These are phyloP conservation scores for Alternaria ventricosa DNA, from an alignment of 2,329 filamentous ascomycete genomes.

Conservation along the genomic window DNA sequence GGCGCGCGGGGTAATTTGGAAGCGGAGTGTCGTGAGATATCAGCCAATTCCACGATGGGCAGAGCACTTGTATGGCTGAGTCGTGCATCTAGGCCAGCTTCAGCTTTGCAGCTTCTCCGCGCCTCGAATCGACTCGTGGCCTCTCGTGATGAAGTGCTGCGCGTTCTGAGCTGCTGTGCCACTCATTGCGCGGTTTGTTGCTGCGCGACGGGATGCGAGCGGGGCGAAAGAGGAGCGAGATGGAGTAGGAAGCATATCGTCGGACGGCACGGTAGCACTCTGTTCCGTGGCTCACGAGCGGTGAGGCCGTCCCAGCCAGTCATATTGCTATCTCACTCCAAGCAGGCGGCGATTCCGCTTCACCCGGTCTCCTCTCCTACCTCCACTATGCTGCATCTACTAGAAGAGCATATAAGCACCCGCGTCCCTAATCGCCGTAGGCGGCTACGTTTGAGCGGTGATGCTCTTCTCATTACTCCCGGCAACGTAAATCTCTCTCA, in stretches of 20 bases:
- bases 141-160: slow-evolving; percentile 7
- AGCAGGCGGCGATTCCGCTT: slow-evolving; percentile 20
- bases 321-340: slow-evolving; percentile 14
- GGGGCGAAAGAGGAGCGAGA: slow-evolving; percentile 1
- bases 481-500: slow-evolving; percentile 2
- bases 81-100: background rate
- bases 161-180: slow-evolving; percentile 11
- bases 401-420: slow-evolving; percentile 9
- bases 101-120: background rate
- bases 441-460: slow-evolving; percentile 1
- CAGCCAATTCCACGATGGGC: background rate
- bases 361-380: slow-evolving; percentile 5
- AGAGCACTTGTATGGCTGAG: background rate
- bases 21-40: background rate
- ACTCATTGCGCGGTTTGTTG: slow-evolving; percentile 11
- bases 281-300: slow-evolving; percentile 4
- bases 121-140: slow-evolving; percentile 1
- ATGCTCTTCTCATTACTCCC: slow-evolving; percentile 3
- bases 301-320: slow-evolving; percentile 11
- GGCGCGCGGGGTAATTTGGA: slow-evolving; percentile 4
- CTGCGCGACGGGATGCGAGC: background rate
- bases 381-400: background rate
- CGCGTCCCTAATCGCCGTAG: background rate
- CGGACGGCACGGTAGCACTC: slow-evolving; percentile 2
- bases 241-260: background rate